These are phyloP conservation scores for Neofusicoccum laricinum DNA, from an alignment of 2,329 filamentous ascomycete genomes.

Conservation along the genomic window DNA sequence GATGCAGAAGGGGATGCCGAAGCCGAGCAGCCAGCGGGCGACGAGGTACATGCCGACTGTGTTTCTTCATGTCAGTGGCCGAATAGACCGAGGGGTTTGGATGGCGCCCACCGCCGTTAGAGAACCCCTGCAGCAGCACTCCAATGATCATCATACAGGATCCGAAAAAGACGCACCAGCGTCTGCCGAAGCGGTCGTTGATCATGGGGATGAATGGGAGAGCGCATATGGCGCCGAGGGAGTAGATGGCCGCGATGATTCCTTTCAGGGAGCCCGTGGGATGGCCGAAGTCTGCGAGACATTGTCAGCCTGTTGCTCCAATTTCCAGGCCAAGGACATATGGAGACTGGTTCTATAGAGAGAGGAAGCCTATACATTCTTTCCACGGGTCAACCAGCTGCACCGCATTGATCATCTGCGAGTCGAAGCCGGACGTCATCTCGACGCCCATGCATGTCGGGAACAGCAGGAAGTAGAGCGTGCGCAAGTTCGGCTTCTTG, in stretches of 20 bases:
- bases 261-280: slow-evolving; percentile 22
- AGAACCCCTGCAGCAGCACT: slow-evolving; percentile 28
- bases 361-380: slow-evolving; percentile 26
- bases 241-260: slow-evolving; percentile 26
- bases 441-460: slow-evolving; percentile 33
- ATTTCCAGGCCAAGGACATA: too few relatives aligned
- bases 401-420: slow-evolving; percentile 27
- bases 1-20: slow-evolving; percentile 64
- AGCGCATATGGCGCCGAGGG: slow-evolving; percentile 25
- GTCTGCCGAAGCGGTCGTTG: slow-evolving; percentile 25
- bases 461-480: slow-evolving; percentile 31
- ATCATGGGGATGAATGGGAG: slow-evolving; percentile 26
- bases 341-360: too few relatives aligned
- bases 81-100: too few relatives aligned
- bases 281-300: slow-evolving; percentile 22
- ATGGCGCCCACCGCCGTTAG: slow-evolving; percentile 34
- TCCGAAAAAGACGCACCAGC: slow-evolving; percentile 20
- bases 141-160: slow-evolving; percentile 17
- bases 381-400: slow-evolving; percentile 25
- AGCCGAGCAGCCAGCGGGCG: slow-evolving; percentile 63
- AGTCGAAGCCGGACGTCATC: slow-evolving; percentile 18
- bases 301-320: background rate
- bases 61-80: background rate
- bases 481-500: slow-evolving; percentile 27
- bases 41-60: slow-evolving; percentile 52